Evolutionary conservation across 2,329 filamentous ascomycete species (phyloP).

Genomic region (Chaetothyriales sp.): DNA sequence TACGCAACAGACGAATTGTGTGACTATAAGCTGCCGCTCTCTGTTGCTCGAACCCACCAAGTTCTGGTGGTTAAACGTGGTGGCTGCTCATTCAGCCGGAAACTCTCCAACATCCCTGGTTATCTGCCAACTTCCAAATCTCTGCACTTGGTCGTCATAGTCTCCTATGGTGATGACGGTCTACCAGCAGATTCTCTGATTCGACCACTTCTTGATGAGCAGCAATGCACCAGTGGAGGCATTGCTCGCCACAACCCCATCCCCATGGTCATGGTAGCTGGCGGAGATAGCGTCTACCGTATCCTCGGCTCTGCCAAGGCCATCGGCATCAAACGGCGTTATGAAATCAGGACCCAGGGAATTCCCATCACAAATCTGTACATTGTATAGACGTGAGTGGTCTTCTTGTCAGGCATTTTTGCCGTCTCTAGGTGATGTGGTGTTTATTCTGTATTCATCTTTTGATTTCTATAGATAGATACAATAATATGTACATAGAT

Average conservation of each 20-base stretch:
- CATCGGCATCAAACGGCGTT: slow-evolving; percentile 64
- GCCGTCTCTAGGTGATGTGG: not conserved
- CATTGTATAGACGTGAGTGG: slow-evolving; percentile 35
- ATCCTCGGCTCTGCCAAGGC: slow-evolving; percentile 48
- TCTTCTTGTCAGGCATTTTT: not conserved
- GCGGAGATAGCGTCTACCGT: slow-evolving; percentile 52
- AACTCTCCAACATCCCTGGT: slow-evolving; percentile 71
- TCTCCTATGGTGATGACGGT: slow-evolving; percentile 45
- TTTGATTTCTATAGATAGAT: not conserved
- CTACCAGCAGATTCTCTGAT: slow-evolving; percentile 32
- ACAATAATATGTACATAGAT: not conserved
- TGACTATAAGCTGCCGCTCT: slow-evolving; percentile 38
- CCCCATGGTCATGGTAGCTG: slow-evolving; percentile 70
- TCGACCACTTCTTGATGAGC: slow-evolving; percentile 60
- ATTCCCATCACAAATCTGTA: slow-evolving; percentile 65
- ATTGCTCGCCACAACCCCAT: slow-evolving; percentile 58
- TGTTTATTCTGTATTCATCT: not conserved
- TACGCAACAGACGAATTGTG: slow-evolving; percentile 61
- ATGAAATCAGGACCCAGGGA: slow-evolving; percentile 69
- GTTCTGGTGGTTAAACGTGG: slow-evolving; percentile 73
- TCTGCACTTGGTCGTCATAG: slow-evolving; percentile 69
- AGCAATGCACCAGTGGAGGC: slow-evolving; percentile 58
- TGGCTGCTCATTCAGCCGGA: slow-evolving; percentile 69
- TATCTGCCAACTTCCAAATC: slow-evolving; percentile 48
- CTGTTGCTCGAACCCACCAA: slow-evolving; percentile 47